Evolutionary conservation across 2,329 filamentous ascomycete species (phyloP), one percentile per base, ranked within the genome.

Genomic region (Aspergillus tanneri): DNA sequence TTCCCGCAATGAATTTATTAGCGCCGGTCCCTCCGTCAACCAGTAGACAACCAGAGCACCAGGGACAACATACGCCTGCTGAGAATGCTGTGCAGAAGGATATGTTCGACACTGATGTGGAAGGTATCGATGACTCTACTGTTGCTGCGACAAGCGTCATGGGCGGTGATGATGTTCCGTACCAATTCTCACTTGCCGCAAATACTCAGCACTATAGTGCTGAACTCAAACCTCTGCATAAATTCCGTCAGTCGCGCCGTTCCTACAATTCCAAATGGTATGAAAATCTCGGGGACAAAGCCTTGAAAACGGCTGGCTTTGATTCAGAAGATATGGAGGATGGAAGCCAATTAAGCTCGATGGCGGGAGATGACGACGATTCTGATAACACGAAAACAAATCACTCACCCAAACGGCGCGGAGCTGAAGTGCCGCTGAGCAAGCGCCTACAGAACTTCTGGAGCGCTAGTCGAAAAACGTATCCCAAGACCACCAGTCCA

Each of bases 91-190:
- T 35, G 14, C 58, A 61, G 22, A 59, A 59, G 24, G 69, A 72
- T 49, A 58, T 64, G 50, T 73, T 73, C 52, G 71, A 73, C 50
- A 73, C 71, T 4, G 71, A 73, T 52, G 68, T 72, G 7, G 71
- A 73, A 48, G 70, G 65, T 9, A 57, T 72, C 8, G 71, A 73
- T 59, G 71, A 73, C 52, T 72, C 71, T 3, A 73, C 71, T 5
- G 65, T 72, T 56, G 65, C 63, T 2, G 65, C 58, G 16, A 68
- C 65, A 18, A 72, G 73, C 60, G 49, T 75, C 46, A 52, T 70
- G 44, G 65, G 61, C 23, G 57, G 54, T 45, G 67, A 70, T 32
- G 65, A 68, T 41, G 49, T 49, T 40, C 59, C 63, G 22, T 54
- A 58, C 25, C 60, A 61, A 40, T 47, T 53, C 36, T 48, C 57